Conservation (phyloP, 2,329 filamentous ascomycete genomes). For the Colletotrichum sp. region DNA sequence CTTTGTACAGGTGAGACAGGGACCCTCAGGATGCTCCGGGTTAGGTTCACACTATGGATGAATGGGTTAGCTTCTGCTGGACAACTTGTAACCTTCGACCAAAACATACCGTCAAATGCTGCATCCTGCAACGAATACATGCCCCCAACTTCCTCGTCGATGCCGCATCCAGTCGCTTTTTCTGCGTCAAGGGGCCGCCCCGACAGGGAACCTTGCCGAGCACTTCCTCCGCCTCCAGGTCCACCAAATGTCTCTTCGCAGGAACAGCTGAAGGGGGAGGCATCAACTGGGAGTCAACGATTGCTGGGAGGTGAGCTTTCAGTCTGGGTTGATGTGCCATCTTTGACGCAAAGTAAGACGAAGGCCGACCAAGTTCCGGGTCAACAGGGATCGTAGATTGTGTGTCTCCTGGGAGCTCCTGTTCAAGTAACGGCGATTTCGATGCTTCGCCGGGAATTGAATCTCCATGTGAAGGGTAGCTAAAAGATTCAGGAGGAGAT, state of each 20-base stretch:
- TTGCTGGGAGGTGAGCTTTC: background rate
- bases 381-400: background rate
- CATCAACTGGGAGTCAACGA: background rate
- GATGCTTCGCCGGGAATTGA: background rate
- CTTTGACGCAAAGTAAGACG: background rate
- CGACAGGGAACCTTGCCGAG: background rate
- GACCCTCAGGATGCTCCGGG: constrained; percentile 29
- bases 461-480: background rate
- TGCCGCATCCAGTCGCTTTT: constrained; percentile 34
- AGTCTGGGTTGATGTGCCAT: background rate
- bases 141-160: constrained; percentile 41
- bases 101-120: constrained; percentile 47
- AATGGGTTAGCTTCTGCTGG: background rate
- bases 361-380: background rate
- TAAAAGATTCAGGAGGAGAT: background rate
- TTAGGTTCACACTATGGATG: constrained; percentile 41
- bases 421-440: background rate
- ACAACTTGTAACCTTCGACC: background rate
- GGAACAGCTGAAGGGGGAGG: background rate
- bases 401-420: background rate
- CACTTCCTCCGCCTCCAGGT: background rate
- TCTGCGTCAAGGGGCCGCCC: background rate
- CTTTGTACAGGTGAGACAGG: constrained; percentile 45
- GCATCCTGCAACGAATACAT: constrained; percentile 50
- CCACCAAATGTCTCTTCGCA: background rate